Base-by-base conservation (phyloP, 169 alveolate genomes). In the Plasmodium cynomolgi region DNA sequence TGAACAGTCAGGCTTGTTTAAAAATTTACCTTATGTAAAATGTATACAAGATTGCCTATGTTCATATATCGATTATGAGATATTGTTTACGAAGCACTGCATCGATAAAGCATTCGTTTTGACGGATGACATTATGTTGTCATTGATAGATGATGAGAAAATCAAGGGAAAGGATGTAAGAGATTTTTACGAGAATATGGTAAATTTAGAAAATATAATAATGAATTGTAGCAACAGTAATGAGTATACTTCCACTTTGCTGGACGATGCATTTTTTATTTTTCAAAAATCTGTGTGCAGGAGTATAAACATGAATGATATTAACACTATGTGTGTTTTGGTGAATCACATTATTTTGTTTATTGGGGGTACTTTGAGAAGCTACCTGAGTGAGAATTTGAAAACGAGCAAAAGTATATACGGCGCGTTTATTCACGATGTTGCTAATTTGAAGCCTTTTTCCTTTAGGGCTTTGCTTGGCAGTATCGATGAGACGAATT, bases 231-330 rank as follows among this genome's bases (percentile, higher is more conserved):
- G 62, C 15, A 77, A 44, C 50, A 90, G 56, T 39, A 80, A 90
- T 50, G 94, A 90, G 82, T 90, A 37, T 50, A 90, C 94, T 0
- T 90, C 94, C 1, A 90, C 94, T 8, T 68, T 90, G 9, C 41
- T 90, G 33, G 94, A 90, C 5, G 94, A 90, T 71, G 90, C 94
- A 2, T 90, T 90, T 90, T 90, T 56, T 62, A 90, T 90, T 80
- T 90, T 80, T 44, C 94, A 90, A 33, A 90, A 90, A n/a, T 90
- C 83, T 37, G 79, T 90, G 1, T 90, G 94, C 34, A 90, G 94
- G 74, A 90, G 94, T 81, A 90, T 90, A 26, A 56, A 90, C 37
- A 90, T 90, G 91, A 90, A 90, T 44, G 94, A 90, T 23, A 90
- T 90, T 68, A 90, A 90, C 29, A 90, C 91, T 3, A 90, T 90